Base-by-base conservation (phyloP, 805 yeast species). In the Starmerella ratchasimensis region DNA sequence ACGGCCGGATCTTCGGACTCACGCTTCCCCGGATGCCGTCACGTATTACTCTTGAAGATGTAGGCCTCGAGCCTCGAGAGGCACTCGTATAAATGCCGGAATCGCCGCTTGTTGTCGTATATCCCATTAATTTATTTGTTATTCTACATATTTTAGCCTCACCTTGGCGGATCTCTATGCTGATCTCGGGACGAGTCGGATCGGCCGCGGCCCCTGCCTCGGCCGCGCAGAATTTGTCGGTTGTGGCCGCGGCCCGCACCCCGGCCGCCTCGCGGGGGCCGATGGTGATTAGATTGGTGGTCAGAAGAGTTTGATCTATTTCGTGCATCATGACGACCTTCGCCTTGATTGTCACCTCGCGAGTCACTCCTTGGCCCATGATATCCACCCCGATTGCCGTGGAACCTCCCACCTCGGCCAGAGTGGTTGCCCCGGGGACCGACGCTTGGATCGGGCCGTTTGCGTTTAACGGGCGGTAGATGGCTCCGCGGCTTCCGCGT, bases 1-100 rank as follows among this genome's bases (percentile, higher is more conserved):
- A 68, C 25, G 71, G 69, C 27, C 65, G 82, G 42, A 76, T 79
- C 16, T 69, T 80, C 47, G 95, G 81, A 33, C 60, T 84, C 36
- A 72, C 80, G 2, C 53, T 88, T 33, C 94, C 94, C 0, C 45
- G 82, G 46, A 44, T 83, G 53, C 53, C 64, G 2, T 48, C 53
- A 15, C 48, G 67, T 17, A 39, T 50, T 14, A 49, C 48, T 1
- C 47, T 62, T 22, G 67, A 64, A 45, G 66, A 61, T 17, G 24
- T 45, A 8, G 49, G 50, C 5, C 40, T 46, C 11, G 44, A 28
- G 21, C 38, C 41, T 3, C 33, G 47, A 2, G 17, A 11, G 21
- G 25, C 39, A 13, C 32, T 39, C 9, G 26, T 36, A 21, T 32
- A 36, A n/a, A n/a, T n/a, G n/a, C n/a, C n/a, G n/a, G n/a, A n/a